Percentiles rank a stretch among this genome's conserved stretches.
These are phyloP conservation scores for Plenodomus lindquistii DNA, from an alignment of 2,329 filamentous ascomycete genomes.

Conservation along the genomic window DNA sequence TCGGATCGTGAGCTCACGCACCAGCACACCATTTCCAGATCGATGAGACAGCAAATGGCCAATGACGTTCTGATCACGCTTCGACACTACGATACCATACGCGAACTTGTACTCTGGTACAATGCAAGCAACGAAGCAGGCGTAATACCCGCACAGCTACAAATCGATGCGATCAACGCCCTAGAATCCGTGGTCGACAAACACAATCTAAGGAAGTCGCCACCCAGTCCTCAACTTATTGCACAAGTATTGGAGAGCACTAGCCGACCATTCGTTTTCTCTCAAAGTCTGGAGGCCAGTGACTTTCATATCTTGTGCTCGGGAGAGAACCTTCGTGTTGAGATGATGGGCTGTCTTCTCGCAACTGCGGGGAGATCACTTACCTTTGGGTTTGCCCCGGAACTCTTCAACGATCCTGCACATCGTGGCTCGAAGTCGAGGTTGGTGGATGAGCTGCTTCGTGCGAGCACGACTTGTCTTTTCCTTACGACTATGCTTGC, in stretches of 20 bases:
- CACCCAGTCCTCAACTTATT: conserved; percentile 31
- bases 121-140: conserved; percentile 35
- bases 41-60: conserved; percentile 36
- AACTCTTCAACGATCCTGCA: conserved; percentile 21
- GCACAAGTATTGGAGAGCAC: conserved; percentile 33
- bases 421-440: conserved; percentile 21
- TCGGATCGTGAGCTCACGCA: conserved; percentile 34
- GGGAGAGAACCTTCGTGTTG: conserved; percentile 43
- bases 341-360: conserved; percentile 45
- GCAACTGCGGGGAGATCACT: conserved; percentile 43
- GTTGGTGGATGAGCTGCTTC: conserved; percentile 36
- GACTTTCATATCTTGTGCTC: conserved; percentile 47
- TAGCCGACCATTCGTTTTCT: conserved; percentile 29
- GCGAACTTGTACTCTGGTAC: conserved; percentile 29
- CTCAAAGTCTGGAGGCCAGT: conserved; percentile 27
- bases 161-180: conserved; percentile 38
- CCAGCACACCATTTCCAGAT: conserved; percentile 36
- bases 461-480: conserved; percentile 43
- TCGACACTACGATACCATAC: conserved; percentile 30
- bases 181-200: conserved; percentile 37
- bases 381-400: conserved; percentile 27
- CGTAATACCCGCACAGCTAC: conserved; percentile 42
- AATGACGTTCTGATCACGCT: conserved; percentile 31
- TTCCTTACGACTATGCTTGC: conserved; percentile 45
- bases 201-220: conserved; percentile 28